These are phyloP conservation scores for Casuarina cunninghamiana DNA, from an alignment of 306 rosid species.

Conservation along the genomic window DNA sequence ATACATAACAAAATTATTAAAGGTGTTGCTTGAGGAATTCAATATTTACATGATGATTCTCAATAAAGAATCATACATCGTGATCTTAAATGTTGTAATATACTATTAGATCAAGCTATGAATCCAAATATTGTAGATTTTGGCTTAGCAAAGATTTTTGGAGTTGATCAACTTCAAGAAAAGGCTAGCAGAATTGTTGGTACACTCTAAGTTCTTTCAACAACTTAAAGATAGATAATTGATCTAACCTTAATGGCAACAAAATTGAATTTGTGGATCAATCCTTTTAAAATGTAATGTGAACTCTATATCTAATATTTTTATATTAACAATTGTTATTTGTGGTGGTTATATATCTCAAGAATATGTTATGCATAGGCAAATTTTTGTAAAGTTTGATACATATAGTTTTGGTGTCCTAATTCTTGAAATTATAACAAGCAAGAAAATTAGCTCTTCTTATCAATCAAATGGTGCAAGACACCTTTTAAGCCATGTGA, in stretches of 20 bases:
- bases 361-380: slow-evolving; percentile 43
- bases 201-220: slow-evolving; percentile 20
- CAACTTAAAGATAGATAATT: too few species aligned
- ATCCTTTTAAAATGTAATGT: too few species aligned
- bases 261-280: too few species aligned
- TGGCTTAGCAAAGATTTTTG: slow-evolving; percentile 28
- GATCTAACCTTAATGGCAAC: too few species aligned
- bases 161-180: slow-evolving; percentile 25
- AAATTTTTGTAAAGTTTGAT: slow-evolving; percentile 29
- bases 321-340: neutral
- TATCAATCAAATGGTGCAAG: neutral
- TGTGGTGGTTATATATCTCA: slow-evolving; percentile 46
- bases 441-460: neutral
- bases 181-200: slow-evolving; percentile 28
- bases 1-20: slow-evolving; percentile 34
- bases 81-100: slow-evolving; percentile 37
- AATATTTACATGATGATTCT: slow-evolving; percentile 46
- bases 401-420: slow-evolving; percentile 42
- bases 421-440: neutral
- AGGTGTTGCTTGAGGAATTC: slow-evolving; percentile 35
- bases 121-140: slow-evolving; percentile 30
- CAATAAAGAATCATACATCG: slow-evolving; percentile 34
- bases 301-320: neutral
- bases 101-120: slow-evolving; percentile 32
- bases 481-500: neutral